Percentiles rank a stretch among this genome's conserved stretches.
Evolutionary conservation across 176 grass and related monocot genomes (phyloP).

Genomic region (Themeda triandra): DNA sequence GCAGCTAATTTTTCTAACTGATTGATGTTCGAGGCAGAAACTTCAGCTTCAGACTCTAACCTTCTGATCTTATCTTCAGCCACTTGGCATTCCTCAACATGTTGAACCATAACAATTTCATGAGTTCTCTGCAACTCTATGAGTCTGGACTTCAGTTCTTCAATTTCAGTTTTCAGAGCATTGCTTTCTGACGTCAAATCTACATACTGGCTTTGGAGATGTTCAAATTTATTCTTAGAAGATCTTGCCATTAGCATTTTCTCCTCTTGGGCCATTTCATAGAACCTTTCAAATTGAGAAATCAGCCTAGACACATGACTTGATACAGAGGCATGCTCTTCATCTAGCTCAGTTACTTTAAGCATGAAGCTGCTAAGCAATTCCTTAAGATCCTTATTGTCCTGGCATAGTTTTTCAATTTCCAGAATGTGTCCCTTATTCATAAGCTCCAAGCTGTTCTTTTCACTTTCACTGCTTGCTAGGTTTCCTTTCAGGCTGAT

Average conservation of each 20-base stretch:
- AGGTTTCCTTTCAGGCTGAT: conserved; percentile 64
- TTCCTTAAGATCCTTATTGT: conserved; percentile 56
- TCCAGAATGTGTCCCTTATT: conserved; percentile 56
- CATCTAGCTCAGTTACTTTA: conserved; percentile 63
- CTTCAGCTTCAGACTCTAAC: conserved; percentile 67
- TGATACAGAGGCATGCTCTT: conserved; percentile 57
- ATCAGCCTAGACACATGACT: conserved; percentile 50
- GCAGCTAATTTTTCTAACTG: conserved; percentile 51
- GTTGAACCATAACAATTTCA: conserved; percentile 86
- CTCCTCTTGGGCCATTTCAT: conserved; percentile 66
- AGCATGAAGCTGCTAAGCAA: conserved; percentile 46
- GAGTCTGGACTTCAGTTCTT: conserved; percentile 63
- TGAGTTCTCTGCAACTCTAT: conserved; percentile 79
- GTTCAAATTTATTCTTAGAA: conserved; percentile 64
- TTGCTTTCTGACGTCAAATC: conserved; percentile 56
- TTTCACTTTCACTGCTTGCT: conserved; percentile 56
- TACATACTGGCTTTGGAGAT: conserved; percentile 51
- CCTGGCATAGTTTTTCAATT: conserved; percentile 53
- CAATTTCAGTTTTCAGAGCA: conserved; percentile 58
- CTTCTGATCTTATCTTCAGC: conserved; percentile 78
- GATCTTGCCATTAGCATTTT: conserved; percentile 48
- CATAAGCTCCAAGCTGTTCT: conserved; percentile 46
- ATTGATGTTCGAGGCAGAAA: conserved; percentile 55
- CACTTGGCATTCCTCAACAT: conserved; percentile 81
- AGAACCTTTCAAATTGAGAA: conserved; percentile 60